Percentiles rank a stretch among this genome's conserved stretches.
phyloP scores from a whole-genome alignment of 768 basidiomycete genomes.

The Podaxis carcinomalis region DNA sequence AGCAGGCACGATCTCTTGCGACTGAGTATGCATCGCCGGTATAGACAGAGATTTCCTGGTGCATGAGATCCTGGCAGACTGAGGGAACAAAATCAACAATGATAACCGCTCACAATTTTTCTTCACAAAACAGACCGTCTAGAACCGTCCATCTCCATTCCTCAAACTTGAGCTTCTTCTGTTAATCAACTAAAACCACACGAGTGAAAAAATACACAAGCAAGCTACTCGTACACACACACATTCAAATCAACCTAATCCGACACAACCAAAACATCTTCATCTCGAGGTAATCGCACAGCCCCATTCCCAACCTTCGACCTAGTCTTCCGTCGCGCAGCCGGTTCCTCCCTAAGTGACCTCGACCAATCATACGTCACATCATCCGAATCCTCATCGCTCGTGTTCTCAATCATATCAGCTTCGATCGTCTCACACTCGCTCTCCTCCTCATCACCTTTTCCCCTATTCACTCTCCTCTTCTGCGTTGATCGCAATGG shows the following conservation, averaged over 20 bases:
- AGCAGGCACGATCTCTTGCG: no score
- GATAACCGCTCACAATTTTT: no score
- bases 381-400: conserved; percentile 18
- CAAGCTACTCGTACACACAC: background rate
- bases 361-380: conserved; percentile 30
- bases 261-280: background rate
- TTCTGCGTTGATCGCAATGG: background rate
- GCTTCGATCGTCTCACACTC: conserved; percentile 3
- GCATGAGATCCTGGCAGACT: no score
- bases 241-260: background rate
- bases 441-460: background rate
- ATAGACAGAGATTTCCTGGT: no score
- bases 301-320: conserved; percentile 14
- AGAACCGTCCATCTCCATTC: no score
- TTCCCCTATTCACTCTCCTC: background rate
- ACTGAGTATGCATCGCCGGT: no score
- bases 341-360: conserved; percentile 23
- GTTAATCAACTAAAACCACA: background rate
- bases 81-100: no score
- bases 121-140: no score
- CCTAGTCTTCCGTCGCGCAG: conserved; percentile 19
- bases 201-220: background rate
- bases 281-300: background rate
- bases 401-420: conserved; percentile 8
- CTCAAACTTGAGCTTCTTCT: no score